Base-by-base conservation (phyloP, 2,329 filamentous ascomycete genomes). In the Biscogniauxia marginata region DNA sequence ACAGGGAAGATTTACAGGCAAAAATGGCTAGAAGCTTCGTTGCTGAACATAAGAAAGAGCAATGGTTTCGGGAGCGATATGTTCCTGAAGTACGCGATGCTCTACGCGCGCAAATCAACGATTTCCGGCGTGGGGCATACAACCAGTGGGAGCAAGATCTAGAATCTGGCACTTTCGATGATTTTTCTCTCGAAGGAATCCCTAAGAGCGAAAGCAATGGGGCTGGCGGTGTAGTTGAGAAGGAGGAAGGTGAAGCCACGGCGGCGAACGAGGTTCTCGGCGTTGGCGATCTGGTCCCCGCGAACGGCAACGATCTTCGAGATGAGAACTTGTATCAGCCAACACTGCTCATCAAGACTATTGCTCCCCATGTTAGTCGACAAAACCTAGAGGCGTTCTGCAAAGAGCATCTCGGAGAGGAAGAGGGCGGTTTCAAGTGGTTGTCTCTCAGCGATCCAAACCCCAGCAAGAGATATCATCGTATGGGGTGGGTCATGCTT, bases 41-140 rank as follows among this genome's bases (percentile, higher is more conserved):
- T 45, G 85, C 88, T 50, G 89, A 92, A 65, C 95, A 99, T 75
- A 96, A 96, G 71, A 86, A 87, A 46, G 95, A 99, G 72, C 93
- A 99, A 71, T 99, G 95, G 95, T 99, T 99, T 77, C 91, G 88
- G 65, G 95, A 99, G 74, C 87, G 91, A 70, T 99, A 99, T 67
- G 87, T 96, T 24, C 84, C 91, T 1, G 91, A 95, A 64, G 85
- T 93, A 53, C 83, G 90, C 52, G 87, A 93, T 63, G 81, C 83
- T 1, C 85, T 97, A 67, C 87, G 89, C 54, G 78, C 79, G 57
- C 88, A 91, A 67, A 78, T 98, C 52, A 89, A 88, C 72, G 88
- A 92, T 48, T 92, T 90, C 70, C 88, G 96, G 48, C 85, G 87
- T 44, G 85, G 84, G 13, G 84, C 86, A 52, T 97, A 95, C 73